Conservation (phyloP, 202 grass and related monocot genomes). For the Schoenoplectus tabernaemontani region DNA sequence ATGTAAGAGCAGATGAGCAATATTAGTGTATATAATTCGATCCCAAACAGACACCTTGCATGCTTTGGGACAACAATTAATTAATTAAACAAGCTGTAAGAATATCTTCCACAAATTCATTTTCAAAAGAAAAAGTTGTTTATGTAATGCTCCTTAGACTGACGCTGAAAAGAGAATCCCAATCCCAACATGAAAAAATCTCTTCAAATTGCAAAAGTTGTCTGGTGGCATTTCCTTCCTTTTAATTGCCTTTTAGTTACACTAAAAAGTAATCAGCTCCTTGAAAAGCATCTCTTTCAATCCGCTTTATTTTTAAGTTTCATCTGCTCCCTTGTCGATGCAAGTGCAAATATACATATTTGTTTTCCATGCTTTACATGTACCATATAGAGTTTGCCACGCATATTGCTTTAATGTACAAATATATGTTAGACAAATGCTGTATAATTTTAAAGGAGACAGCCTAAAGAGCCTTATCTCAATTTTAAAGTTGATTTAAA, state of each 20-base stretch:
- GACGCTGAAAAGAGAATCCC: slow-evolving; percentile 11
- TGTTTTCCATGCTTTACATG: neutral
- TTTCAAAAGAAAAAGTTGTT: slow-evolving; percentile 10
- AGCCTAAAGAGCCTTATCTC: neutral
- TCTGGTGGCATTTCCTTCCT: neutral
- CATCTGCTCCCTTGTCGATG: neutral
- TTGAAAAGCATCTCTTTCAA: slow-evolving; percentile 8
- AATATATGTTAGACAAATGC: neutral
- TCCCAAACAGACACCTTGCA: slow-evolving; percentile 5
- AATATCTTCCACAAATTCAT: slow-evolving; percentile 3
- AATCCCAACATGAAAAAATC: slow-evolving; percentile 13
- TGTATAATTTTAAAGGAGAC: neutral
- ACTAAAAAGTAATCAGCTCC: neutral
- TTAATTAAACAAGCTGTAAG: neutral
- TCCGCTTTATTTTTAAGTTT: neutral
- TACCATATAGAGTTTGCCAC: neutral
- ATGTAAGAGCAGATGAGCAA: neutral
- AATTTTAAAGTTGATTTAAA: no score
- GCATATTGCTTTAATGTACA: neutral
- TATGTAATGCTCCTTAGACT: slow-evolving; percentile 17
- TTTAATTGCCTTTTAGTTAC: slow-evolving; percentile 6
- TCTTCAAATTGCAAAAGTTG: slow-evolving; percentile 4
- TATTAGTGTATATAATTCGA: neutral
- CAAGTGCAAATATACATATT: neutral
- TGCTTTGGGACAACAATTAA: slow-evolving; percentile 6